phyloP scores from a whole-genome alignment of 2,329 filamentous ascomycete species.

The Ophiostoma tasmaniense region DNA sequence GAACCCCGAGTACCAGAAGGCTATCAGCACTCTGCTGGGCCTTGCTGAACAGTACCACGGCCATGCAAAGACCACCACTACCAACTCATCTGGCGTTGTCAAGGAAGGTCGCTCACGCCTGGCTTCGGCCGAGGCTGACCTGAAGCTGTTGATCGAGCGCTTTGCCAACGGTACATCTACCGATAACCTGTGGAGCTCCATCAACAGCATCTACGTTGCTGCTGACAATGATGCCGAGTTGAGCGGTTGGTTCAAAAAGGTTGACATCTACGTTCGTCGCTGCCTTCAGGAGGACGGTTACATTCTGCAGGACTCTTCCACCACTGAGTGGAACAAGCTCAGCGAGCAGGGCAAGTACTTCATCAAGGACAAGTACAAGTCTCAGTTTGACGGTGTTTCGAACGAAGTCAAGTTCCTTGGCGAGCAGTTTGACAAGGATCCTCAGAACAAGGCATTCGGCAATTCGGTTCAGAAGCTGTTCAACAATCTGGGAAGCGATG shows the following conservation, averaged over 20 bases:
- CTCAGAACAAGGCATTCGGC: slow-evolving; percentile 75
- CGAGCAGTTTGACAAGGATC: slow-evolving; percentile 81
- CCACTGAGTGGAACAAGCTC: slow-evolving; percentile 70
- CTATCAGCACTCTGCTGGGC: slow-evolving; percentile 77
- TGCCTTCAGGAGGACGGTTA: slow-evolving; percentile 85
- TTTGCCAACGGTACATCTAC: slow-evolving; percentile 92
- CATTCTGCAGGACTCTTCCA: slow-evolving; percentile 74
- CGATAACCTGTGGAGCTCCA: slow-evolving; percentile 74
- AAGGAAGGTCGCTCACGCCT: slow-evolving; percentile 65
- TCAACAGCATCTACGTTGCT: slow-evolving; percentile 78
- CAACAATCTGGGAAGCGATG: slow-evolving; percentile 75
- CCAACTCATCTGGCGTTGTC: slow-evolving; percentile 58
- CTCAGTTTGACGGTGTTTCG: slow-evolving; percentile 75
- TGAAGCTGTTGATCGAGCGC: slow-evolving; percentile 82
- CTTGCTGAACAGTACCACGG: slow-evolving; percentile 78
- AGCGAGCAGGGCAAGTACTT: slow-evolving; percentile 82
- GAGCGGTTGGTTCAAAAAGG: slow-evolving; percentile 75
- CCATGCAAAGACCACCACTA: slow-evolving; percentile 58
- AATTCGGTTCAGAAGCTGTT: slow-evolving; percentile 75
- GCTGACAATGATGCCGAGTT: slow-evolving; percentile 82
- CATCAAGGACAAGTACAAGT: slow-evolving; percentile 78
- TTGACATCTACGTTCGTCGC: slow-evolving; percentile 71
- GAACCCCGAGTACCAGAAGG: slow-evolving; percentile 84
- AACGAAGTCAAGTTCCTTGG: slow-evolving; percentile 87
- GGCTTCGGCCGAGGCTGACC: slow-evolving; percentile 64